Evolutionary conservation across 495 filamentous ascomycete genomes (phyloP).

Genomic region (Viridothelium virens): DNA sequence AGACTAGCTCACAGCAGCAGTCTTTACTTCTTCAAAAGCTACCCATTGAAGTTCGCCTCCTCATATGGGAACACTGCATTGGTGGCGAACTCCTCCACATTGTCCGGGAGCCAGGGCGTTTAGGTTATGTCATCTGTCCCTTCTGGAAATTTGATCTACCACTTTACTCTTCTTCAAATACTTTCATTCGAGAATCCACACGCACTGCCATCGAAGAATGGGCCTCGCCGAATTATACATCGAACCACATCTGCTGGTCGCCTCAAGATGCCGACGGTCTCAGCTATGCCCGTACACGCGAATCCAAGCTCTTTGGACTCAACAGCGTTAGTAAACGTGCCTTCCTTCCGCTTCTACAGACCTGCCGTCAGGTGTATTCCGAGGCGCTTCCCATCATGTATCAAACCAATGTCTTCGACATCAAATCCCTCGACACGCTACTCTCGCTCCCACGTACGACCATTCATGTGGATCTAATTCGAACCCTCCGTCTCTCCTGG

Average conservation of each 20-base stretch:
- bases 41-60: conserved; percentile 24
- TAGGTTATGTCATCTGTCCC: conserved; percentile 13
- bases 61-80: conserved; percentile 25
- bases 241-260: conserved; percentile 16
- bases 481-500: not conserved
- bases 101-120: conserved; percentile 17
- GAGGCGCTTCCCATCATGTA: conserved; percentile 27
- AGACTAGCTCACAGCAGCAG: conserved; percentile 14
- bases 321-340: not conserved
- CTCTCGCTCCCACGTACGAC: not conserved
- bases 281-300: not conserved
- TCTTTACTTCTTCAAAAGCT: conserved; percentile 19
- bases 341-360: conserved; percentile 24
- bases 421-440: conserved; percentile 13
- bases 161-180: not conserved
- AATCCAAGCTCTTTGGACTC: conserved; percentile 1
- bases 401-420: conserved; percentile 38
- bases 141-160: conserved; percentile 1
- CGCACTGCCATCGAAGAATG: not conserved
- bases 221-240: not conserved
- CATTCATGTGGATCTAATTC: conserved; percentile 5
- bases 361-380: conserved; percentile 30
- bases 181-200: not conserved
- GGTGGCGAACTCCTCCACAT: conserved; percentile 23
- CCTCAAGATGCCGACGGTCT: conserved; percentile 19